Percentiles rank a stretch among this genome's conserved stretches.
These are phyloP conservation scores for Leucogyrophana mollusca DNA, from an alignment of 768 basidiomycete genomes.

Conservation along the genomic window DNA sequence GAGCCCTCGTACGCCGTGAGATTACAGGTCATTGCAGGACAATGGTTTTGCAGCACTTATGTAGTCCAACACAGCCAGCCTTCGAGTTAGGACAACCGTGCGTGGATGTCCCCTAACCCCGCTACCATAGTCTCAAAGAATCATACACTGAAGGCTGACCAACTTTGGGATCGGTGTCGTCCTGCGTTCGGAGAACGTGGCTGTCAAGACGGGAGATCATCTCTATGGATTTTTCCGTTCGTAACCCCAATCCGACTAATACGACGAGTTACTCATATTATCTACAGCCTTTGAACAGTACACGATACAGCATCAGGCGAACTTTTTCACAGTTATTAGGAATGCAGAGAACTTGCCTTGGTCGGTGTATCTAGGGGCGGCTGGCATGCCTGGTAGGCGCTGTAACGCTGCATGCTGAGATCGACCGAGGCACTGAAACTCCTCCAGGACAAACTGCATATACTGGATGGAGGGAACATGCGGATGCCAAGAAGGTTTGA, in stretches of 20 bases:
- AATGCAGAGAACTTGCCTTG: constrained; percentile 29
- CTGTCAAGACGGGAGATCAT: constrained; percentile 38
- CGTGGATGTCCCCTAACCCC: neutral
- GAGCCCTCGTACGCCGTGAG: constrained; percentile 12
- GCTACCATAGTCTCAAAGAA: too few relatives aligned
- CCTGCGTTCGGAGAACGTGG: constrained; percentile 38
- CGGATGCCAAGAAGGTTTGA: constrained; percentile 38
- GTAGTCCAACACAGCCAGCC: too few relatives aligned
- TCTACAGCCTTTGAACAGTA: constrained; percentile 14
- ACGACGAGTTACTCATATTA: too few relatives aligned
- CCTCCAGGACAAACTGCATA: constrained; percentile 29
- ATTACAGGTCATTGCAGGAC: too few relatives aligned
- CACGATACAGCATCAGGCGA: neutral
- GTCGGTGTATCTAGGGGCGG: constrained; percentile 26
- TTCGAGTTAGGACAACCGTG: neutral
- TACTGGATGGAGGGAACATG: constrained; percentile 28
- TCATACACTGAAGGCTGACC: constrained; percentile 16
- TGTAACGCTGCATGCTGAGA: too few relatives aligned
- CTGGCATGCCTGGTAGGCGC: constrained; percentile 27
- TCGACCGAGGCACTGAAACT: too few relatives aligned
- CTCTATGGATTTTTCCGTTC: constrained; percentile 32
- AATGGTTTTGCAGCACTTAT: too few relatives aligned
- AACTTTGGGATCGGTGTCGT: constrained; percentile 43
- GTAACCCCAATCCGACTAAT: too few relatives aligned
- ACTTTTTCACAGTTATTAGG: constrained; percentile 12